Evolutionary conservation across 768 basidiomycete genomes (phyloP).

Genomic region (Pulveroboletus sp.): DNA sequence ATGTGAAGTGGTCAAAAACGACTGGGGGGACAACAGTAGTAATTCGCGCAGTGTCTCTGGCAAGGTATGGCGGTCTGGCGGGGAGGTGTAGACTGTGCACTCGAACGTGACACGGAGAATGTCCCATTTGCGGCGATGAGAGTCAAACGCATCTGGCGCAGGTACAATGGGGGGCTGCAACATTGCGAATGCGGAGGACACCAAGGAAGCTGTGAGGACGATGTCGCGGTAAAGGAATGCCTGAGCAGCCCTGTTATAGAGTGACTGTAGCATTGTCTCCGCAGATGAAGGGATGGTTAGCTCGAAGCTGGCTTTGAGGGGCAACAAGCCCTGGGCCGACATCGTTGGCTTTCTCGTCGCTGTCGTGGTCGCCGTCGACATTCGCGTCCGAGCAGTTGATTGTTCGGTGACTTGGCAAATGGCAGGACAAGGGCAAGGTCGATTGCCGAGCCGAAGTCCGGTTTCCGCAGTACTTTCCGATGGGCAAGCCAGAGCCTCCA

Average conservation of each 20-base stretch:
- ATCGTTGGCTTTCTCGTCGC: constrained; percentile 25
- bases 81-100: constrained; percentile 63
- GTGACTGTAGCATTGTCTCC: constrained; percentile 56
- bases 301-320: constrained; percentile 35
- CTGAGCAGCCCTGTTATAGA: constrained; percentile 75
- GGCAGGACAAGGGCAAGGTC: background rate
- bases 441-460: constrained; percentile 1
- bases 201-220: constrained; percentile 58
- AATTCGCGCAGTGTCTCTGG: constrained; percentile 53
- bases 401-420: constrained; percentile 8
- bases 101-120: constrained; percentile 83
- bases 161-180: constrained; percentile 41
- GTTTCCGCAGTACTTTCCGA: background rate
- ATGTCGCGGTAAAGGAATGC: constrained; percentile 78
- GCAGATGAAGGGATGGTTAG: constrained; percentile 22
- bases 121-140: constrained; percentile 79
- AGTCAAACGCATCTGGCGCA: constrained; percentile 40
- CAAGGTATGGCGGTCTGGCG: constrained; percentile 38
- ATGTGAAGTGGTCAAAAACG: constrained; percentile 55
- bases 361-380: constrained; percentile 53
- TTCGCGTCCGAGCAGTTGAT: constrained; percentile 27
- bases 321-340: constrained; percentile 25
- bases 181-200: constrained; percentile 67
- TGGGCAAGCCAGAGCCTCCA: too few species aligned
- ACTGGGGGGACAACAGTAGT: constrained; percentile 56